Conservation (phyloP, 352 stramenopile species). For the Pythium utonaiense region DNA sequence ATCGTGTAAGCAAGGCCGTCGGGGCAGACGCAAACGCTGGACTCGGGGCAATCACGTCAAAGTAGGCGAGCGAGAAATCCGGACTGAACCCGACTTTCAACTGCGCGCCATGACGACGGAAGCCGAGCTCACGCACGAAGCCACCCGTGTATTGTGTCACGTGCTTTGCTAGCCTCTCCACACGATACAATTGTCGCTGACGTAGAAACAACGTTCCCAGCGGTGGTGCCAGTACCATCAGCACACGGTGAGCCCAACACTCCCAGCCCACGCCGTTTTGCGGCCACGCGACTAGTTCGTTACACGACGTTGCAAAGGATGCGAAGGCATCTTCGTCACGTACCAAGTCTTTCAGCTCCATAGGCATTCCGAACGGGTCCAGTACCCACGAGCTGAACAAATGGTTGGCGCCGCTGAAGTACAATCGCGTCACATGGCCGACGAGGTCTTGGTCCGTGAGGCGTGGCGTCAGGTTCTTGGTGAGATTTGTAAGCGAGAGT, state of each 20-base stretch:
- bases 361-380: slow-evolving; percentile 54
- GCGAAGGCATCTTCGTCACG: slow-evolving; percentile 68
- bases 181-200: slow-evolving; percentile 54
- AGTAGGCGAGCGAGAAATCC: slow-evolving; percentile 81
- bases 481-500: slow-evolving; percentile 67
- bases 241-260: slow-evolving; percentile 54
- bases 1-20: slow-evolving; percentile 12
- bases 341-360: slow-evolving; percentile 59
- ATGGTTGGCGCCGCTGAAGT: slow-evolving; percentile 72
- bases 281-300: slow-evolving; percentile 64
- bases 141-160: slow-evolving; percentile 59
- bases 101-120: slow-evolving; percentile 67
- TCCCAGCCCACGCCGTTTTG: slow-evolving; percentile 42
- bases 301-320: slow-evolving; percentile 68
- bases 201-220: slow-evolving; percentile 60
- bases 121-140: slow-evolving; percentile 82
- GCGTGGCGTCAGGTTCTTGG: slow-evolving; percentile 61
- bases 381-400: slow-evolving; percentile 62
- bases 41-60: slow-evolving; percentile 67
- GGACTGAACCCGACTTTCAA: slow-evolving; percentile 77
- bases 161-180: slow-evolving; percentile 66
- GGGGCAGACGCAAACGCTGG: neutral
- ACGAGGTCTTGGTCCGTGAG: slow-evolving; percentile 77
- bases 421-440: slow-evolving; percentile 66
- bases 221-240: slow-evolving; percentile 48